These are phyloP conservation scores for Verticillium nubilum DNA, from an alignment of 2,329 filamentous ascomycete genomes.

Conservation along the genomic window DNA sequence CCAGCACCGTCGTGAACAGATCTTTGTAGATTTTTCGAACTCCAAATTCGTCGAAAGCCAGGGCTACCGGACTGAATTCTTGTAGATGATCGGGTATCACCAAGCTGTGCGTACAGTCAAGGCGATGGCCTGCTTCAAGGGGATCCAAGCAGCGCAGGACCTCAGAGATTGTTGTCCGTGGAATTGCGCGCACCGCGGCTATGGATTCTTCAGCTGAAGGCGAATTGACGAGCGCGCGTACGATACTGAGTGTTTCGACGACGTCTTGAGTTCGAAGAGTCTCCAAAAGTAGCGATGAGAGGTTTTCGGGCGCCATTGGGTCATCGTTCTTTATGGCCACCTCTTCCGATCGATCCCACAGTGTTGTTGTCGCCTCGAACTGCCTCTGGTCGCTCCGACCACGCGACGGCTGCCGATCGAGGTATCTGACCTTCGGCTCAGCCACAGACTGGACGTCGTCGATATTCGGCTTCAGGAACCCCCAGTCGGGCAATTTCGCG, in stretches of 20 bases:
- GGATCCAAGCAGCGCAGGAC: constrained; percentile 60
- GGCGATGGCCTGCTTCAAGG: constrained; percentile 35
- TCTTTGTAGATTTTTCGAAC: constrained; percentile 33
- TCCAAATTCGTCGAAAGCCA: constrained; percentile 36
- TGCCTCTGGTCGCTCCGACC: neutral
- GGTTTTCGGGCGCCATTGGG: neutral
- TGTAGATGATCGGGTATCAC: constrained; percentile 32
- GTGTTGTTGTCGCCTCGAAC: neutral
- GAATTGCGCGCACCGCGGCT: constrained; percentile 26
- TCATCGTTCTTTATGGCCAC: neutral
- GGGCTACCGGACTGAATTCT: constrained; percentile 28
- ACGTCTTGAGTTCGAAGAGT: neutral
- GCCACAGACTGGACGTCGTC: neutral
- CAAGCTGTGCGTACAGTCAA: constrained; percentile 42
- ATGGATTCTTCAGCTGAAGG: neutral
- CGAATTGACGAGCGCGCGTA: neutral
- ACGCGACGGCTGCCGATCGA: neutral
- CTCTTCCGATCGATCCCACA: neutral
- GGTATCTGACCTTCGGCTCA: neutral
- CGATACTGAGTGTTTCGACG: neutral
- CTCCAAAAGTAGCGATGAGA: neutral
- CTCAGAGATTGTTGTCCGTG: constrained; percentile 55
- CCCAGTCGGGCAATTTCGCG: neutral
- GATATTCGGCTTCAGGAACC: neutral
- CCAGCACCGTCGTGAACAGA: constrained; percentile 29